A percentile compares a stretch with the other conserved stretches of the same genome.
Evolutionary conservation across 108 stramenopile species (phyloP).

Genomic region (Skeletonema tropicum): DNA sequence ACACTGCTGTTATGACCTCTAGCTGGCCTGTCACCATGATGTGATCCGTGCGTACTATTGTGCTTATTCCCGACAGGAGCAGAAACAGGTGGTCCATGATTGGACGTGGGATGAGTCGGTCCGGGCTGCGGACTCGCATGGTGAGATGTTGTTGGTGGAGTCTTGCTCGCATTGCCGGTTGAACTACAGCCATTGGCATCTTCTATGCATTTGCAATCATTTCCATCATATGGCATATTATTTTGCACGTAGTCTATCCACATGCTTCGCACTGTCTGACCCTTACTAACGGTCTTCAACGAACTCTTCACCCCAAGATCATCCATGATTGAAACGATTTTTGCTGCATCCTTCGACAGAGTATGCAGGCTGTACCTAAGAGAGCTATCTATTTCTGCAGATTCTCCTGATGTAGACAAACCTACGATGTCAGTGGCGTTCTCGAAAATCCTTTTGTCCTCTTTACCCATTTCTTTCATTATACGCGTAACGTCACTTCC

Average conservation of each 20-base stretch:
- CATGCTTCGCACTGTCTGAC: conserved; percentile 19
- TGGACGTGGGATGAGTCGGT: background rate
- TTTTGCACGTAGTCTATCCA: conserved; percentile 30
- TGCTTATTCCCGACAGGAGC: background rate
- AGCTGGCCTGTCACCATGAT: background rate
- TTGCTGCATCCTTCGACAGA: conserved; percentile 13
- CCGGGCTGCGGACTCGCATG: background rate
- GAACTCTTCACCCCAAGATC: conserved; percentile 16
- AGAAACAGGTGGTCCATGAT: conserved; percentile 13
- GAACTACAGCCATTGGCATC: conserved; percentile 2
- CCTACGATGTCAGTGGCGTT: conserved; percentile 25
- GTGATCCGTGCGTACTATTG: background rate
- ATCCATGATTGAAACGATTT: conserved; percentile 17
- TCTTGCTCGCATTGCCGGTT: background rate
- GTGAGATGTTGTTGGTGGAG: background rate
- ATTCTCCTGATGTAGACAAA: conserved; percentile 1
- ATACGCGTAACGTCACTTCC: conserved; percentile 25
- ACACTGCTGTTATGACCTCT: background rate
- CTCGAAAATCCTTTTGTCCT: conserved; percentile 15
- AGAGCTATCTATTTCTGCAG: conserved; percentile 6
- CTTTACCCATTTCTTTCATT: conserved; percentile 9
- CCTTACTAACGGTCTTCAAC: background rate
- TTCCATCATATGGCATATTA: conserved; percentile 32
- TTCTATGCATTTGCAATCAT: conserved; percentile 23
- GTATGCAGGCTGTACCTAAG: conserved; percentile 22